Percentiles rank a stretch among this genome's conserved stretches.
Conservation (phyloP, 805 yeast genomes). For the Saccharomycopsis schoenii region DNA sequence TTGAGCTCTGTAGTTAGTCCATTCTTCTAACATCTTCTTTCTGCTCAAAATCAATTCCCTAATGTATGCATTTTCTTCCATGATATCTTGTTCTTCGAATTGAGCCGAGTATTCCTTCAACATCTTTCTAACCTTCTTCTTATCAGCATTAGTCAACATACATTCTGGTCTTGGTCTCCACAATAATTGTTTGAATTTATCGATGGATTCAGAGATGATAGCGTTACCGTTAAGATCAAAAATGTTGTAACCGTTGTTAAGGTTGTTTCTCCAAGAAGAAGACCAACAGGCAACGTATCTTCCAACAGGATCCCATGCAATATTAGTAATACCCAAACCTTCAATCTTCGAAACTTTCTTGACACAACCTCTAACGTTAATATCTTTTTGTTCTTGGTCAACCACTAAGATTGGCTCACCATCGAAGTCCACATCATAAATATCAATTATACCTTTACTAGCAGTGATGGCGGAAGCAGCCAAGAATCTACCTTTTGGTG, state of each 20-base stretch:
- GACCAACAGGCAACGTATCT: conserved; percentile 85
- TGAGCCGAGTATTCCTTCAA: conserved; percentile 82
- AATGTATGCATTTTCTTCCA: conserved; percentile 89
- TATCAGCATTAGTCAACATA: conserved; percentile 63
- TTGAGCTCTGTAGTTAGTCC: conserved; percentile 69
- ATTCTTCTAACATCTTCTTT: conserved; percentile 70
- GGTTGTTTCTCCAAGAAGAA: conserved; percentile 69
- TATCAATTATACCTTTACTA: conserved; percentile 59
- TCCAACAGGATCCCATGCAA: conserved; percentile 95
- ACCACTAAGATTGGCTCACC: conserved; percentile 39
- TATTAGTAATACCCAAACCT: conserved; percentile 69
- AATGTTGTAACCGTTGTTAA: conserved; percentile 85
- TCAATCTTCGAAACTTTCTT: conserved; percentile 54
- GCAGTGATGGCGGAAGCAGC: conserved; percentile 38
- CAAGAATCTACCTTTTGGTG: conserved; percentile 88
- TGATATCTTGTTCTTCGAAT: conserved; percentile 90
- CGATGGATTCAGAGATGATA: conserved; percentile 66
- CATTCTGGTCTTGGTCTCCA: conserved; percentile 98
- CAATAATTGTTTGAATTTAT: conserved; percentile 75
- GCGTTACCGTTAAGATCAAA: conserved; percentile 75
- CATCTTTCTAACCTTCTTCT: conserved; percentile 84
- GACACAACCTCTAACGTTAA: conserved; percentile 46
- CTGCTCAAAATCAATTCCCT: conserved; percentile 82
- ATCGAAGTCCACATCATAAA: conserved; percentile 78
- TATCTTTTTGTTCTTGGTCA: conserved; percentile 27